Percentiles rank a stretch among this genome's conserved stretches.
phyloP scores from a whole-genome alignment of 140 eudicot species.

The Cichorium intybus region DNA sequence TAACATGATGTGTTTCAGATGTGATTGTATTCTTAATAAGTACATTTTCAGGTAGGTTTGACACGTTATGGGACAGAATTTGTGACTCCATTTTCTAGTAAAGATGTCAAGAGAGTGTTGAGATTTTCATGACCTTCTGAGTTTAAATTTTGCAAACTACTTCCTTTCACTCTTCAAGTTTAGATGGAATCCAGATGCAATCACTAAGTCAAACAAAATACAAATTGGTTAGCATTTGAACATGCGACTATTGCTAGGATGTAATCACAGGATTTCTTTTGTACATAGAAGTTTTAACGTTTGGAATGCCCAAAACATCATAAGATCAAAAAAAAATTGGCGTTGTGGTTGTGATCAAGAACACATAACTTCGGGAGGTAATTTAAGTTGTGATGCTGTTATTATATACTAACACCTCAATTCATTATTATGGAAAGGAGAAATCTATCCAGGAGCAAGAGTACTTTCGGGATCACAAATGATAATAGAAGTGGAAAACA shows the following conservation, averaged over 20 bases:
- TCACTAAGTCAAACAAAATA: neutral
- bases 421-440: neutral
- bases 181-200: neutral
- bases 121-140: constrained; percentile 25
- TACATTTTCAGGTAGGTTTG: constrained; percentile 35
- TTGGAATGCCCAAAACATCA: too few relatives aligned
- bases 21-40: constrained; percentile 41
- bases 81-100: constrained; percentile 51
- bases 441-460: neutral
- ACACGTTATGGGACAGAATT: constrained; percentile 31
- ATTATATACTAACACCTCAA: neutral
- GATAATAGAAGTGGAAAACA: constrained; percentile 6
- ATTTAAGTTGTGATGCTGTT: too few relatives aligned
- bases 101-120: constrained; percentile 27
- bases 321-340: too few relatives aligned
- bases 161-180: constrained; percentile 11
- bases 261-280: too few relatives aligned
- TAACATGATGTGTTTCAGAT: constrained; percentile 49
- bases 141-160: neutral
- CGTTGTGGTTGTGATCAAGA: neutral
- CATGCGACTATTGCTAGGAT: neutral
- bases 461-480: neutral
- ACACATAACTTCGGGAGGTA: too few relatives aligned
- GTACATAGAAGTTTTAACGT: too few relatives aligned
- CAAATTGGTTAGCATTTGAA: neutral